Evolutionary conservation across 2,329 filamentous ascomycete species (phyloP).

Genomic region (Akanthomyces dipterigenus): DNA sequence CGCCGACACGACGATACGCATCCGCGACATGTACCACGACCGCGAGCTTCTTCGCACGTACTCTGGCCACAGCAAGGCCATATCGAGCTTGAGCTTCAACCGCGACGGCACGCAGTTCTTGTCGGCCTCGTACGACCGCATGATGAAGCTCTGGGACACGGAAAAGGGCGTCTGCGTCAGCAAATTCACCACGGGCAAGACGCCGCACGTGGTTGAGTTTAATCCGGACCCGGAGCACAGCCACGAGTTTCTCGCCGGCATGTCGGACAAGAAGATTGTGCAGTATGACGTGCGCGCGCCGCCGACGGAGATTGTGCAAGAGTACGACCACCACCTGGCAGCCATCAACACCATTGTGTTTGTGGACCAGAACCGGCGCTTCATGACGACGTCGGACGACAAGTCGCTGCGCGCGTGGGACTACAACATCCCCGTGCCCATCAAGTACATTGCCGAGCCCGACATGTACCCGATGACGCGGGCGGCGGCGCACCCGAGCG

Average conservation of each 20-base stretch:
- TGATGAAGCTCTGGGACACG: slow-evolving; percentile 98
- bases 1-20: slow-evolving; percentile 83
- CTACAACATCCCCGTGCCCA: slow-evolving; percentile 95
- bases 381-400: slow-evolving; percentile 97
- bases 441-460: slow-evolving; percentile 96
- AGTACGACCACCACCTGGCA: slow-evolving; percentile 97
- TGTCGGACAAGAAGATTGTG: slow-evolving; percentile 98
- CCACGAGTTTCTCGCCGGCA: slow-evolving; percentile 89
- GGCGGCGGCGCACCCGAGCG: slow-evolving; percentile 74
- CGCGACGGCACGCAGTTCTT: slow-evolving; percentile 76
- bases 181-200: slow-evolving; percentile 90
- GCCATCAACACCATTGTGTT: slow-evolving; percentile 97
- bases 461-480: slow-evolving; percentile 97
- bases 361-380: slow-evolving; percentile 86
- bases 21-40: slow-evolving; percentile 91
- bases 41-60: slow-evolving; percentile 87
- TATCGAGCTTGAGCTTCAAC: slow-evolving; percentile 88
- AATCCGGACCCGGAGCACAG: slow-evolving; percentile 71
- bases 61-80: slow-evolving; percentile 79
- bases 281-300: slow-evolving; percentile 83
- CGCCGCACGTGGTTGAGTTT: slow-evolving; percentile 89
- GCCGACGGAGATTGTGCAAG: slow-evolving; percentile 74
- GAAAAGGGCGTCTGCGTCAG: slow-evolving; percentile 85
- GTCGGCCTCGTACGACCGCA: slow-evolving; percentile 85
- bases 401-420: slow-evolving; percentile 96